Evolutionary conservation across 179 eudicot species (phyloP).

Genomic region (Silene vulgaris): DNA sequence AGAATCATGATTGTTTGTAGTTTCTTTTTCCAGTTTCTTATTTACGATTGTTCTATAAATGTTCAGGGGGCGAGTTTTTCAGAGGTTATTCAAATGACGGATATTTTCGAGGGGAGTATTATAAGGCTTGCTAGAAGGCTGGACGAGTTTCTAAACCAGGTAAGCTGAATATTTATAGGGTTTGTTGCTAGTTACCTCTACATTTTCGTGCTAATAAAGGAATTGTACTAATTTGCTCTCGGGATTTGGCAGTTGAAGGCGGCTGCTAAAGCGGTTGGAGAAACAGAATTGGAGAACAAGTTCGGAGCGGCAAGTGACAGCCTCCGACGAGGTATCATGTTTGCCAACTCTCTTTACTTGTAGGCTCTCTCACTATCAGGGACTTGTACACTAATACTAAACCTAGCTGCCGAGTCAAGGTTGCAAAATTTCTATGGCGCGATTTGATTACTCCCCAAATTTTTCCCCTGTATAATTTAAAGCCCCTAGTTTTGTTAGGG

Average conservation of each 20-base stretch:
- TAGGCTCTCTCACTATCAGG: slow-evolving; percentile 25
- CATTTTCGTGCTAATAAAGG: background rate
- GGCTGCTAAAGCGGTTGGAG: slow-evolving; percentile 96
- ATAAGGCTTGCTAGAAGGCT: slow-evolving; percentile 89
- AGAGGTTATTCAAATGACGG: slow-evolving; percentile 95
- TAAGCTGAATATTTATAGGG: slow-evolving; percentile 19
- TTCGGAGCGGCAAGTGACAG: slow-evolving; percentile 77
- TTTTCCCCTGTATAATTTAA: background rate
- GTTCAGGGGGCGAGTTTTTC: slow-evolving; percentile 81
- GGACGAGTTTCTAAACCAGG: slow-evolving; percentile 97
- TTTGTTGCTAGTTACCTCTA: background rate
- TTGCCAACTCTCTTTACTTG: slow-evolving; percentile 86
- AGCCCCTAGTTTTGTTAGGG: slow-evolving; percentile 11
- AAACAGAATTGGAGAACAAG: slow-evolving; percentile 69
- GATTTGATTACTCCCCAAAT: background rate
- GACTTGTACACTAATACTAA: background rate
- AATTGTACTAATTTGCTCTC: background rate
- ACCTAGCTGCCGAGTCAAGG: slow-evolving; percentile 6
- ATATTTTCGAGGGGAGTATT: slow-evolving; percentile 93
- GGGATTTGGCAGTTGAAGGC: slow-evolving; percentile 56
- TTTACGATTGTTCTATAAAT: slow-evolving; percentile 2
- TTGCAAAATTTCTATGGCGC: background rate
- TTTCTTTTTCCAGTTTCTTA: slow-evolving; percentile 10
- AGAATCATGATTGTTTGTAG: background rate
- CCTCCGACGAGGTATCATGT: slow-evolving; percentile 95